Conservation (phyloP, 768 basidiomycete genomes). For the Boletales sp. region DNA sequence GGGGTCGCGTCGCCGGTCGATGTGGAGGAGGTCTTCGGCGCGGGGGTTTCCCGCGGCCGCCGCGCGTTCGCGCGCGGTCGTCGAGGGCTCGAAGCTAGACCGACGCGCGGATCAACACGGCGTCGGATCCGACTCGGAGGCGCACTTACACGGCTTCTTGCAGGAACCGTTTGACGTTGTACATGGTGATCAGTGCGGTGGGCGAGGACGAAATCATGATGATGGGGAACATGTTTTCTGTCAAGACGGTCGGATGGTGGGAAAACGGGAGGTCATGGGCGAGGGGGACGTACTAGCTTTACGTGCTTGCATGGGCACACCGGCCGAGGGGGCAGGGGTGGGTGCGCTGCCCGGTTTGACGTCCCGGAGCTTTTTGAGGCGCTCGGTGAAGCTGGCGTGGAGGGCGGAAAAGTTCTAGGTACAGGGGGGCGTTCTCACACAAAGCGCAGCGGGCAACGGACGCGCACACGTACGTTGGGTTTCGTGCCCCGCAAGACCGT, state of each 20-base stretch:
- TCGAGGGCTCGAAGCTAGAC: slow-evolving; percentile 67
- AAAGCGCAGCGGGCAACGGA: background rate
- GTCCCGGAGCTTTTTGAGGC: slow-evolving; percentile 75
- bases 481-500: slow-evolving; percentile 82
- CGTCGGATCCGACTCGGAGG: too few relatives aligned
- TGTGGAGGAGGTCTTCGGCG: slow-evolving; percentile 82
- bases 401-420: slow-evolving; percentile 77
- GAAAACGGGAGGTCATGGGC: background rate
- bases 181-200: slow-evolving; percentile 94
- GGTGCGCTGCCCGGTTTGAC: slow-evolving; percentile 49
- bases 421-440: background rate
- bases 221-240: slow-evolving; percentile 83
- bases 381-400: slow-evolving; percentile 62
- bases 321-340: slow-evolving; percentile 36
- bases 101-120: too few relatives aligned
- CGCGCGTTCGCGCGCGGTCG: slow-evolving; percentile 67
- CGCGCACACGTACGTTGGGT: slow-evolving; percentile 58
- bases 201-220: slow-evolving; percentile 95
- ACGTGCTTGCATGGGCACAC: slow-evolving; percentile 45
- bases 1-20: slow-evolving; percentile 76
- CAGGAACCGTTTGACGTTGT: slow-evolving; percentile 92
- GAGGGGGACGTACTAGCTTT: slow-evolving; percentile 57
- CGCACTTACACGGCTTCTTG: slow-evolving; percentile 75
- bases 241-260: too few relatives aligned
- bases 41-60: slow-evolving; percentile 67